Base-by-base conservation (phyloP, 805 yeast species). In the Yamadazyma endophytica region DNA sequence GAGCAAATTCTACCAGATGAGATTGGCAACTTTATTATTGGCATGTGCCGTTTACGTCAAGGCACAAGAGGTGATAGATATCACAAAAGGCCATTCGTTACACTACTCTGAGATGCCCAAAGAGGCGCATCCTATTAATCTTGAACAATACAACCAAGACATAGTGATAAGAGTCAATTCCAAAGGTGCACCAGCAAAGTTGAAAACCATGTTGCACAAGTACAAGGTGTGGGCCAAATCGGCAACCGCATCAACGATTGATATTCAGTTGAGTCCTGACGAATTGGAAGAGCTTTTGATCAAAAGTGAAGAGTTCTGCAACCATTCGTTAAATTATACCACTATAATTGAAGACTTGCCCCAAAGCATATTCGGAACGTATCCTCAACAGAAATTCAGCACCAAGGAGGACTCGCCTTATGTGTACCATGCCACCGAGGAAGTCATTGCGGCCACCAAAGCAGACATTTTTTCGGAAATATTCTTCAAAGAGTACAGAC, bases 401-500 rank as follows among this genome's bases (percentile, higher is more conserved):
- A n/a, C n/a, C n/a, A n/a, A n/a, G n/a, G n/a, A n/a, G n/a, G n/a
- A n/a, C n/a, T n/a, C n/a, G n/a, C n/a, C n/a, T 11, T 46, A 31
- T 28, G 32, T 37, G 28, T 37, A 37, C 17, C 26, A 32, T 16
- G 13, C 33, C 14, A 43, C 47, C 5, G 50, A 47, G 18, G 42
- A 32, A 18, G 37, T 39, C n/a, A 20, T 36, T 12, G 28, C 37
- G 38, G 43, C 13, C 30, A 33, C 41, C 8, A 35, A 46, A 16
- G 35, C 44, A 3, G 31, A 49, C 29, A 37, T 39, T 6, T 37
- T 44, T 31, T 44, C 64, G 0, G 84, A 79, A 36, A 40, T 77
- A 4, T 87, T 87, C 51, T 87, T 87, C 54, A 71, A 68, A 39
- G 79, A 76, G 30, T 87, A 77, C 56, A 67, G 89, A 37, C 76